Evolutionary conservation across 2,329 filamentous ascomycete genomes (phyloP).

Genomic region (Colletotrichum spinosum): DNA sequence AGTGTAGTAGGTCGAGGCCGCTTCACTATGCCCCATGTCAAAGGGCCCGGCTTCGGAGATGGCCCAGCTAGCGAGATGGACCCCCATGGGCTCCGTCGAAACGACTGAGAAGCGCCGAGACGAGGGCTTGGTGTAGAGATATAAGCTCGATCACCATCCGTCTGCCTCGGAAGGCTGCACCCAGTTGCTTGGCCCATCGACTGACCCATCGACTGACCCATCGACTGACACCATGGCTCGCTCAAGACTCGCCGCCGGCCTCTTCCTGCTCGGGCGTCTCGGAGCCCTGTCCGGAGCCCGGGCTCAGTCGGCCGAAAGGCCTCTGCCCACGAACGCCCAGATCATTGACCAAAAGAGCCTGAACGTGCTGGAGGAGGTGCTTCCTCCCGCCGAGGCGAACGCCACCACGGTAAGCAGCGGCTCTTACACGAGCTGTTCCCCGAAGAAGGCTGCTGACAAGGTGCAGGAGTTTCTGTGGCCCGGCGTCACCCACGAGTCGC

Average conservation of each 20-base stretch:
- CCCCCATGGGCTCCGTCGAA: not conserved
- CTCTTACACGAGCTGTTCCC: not conserved
- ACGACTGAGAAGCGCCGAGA: conserved; percentile 9
- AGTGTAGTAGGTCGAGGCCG: no score
- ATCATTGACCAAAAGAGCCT: conserved; percentile 57
- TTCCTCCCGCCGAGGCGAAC: conserved; percentile 50
- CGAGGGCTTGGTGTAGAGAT: conserved; percentile 11
- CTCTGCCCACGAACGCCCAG: conserved; percentile 46
- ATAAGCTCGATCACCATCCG: conserved; percentile 13
- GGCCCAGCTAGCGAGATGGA: conserved; percentile 1
- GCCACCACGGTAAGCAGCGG: conserved; percentile 47
- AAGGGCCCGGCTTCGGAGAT: not conserved
- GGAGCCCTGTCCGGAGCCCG: conserved; percentile 33
- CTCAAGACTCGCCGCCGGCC: conserved; percentile 17
- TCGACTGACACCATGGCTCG: conserved; percentile 8
- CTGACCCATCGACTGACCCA: no score
- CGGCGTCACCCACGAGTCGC: conserved; percentile 51
- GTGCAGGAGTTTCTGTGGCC: conserved; percentile 56
- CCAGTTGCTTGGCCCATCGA: no score
- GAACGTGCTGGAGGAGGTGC: conserved; percentile 54
- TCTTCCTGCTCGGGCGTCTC: conserved; percentile 41
- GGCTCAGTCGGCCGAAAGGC: conserved; percentile 12
- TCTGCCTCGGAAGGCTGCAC: not conserved
- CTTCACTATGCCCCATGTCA: no score
- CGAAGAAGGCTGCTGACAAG: not conserved